phyloP scores from a whole-genome alignment of 2,329 filamentous ascomycete genomes.

The Trichoderma simmonsii region DNA sequence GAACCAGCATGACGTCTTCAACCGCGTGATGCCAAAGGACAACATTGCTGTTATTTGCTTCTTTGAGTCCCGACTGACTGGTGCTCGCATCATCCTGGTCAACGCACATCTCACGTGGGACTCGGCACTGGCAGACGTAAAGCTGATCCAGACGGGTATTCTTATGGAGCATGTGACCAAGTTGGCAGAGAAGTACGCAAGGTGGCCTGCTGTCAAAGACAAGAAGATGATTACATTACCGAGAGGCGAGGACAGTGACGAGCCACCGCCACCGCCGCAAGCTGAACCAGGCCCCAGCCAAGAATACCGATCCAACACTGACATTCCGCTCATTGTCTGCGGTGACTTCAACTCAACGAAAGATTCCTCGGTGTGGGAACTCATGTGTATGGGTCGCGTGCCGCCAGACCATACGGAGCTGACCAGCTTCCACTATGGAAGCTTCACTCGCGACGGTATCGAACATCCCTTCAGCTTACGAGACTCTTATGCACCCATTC shows the following conservation, averaged over 20 bases:
- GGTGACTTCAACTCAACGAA: constrained; percentile 93
- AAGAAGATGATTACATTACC: constrained; percentile 60
- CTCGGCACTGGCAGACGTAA: constrained; percentile 84
- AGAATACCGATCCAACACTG: constrained; percentile 79
- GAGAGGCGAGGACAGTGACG: constrained; percentile 40
- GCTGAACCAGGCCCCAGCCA: constrained; percentile 74
- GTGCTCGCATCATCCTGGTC: constrained; percentile 86
- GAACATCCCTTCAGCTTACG: constrained; percentile 92
- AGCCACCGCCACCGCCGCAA: constrained; percentile 47
- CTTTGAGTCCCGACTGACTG: constrained; percentile 86
- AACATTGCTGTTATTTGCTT: constrained; percentile 92
- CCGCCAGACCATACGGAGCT: constrained; percentile 78
- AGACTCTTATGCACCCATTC: constrained; percentile 80
- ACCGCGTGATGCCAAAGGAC: constrained; percentile 96
- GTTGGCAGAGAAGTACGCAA: constrained; percentile 79
- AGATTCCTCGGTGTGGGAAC: constrained; percentile 85
- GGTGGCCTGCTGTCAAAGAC: constrained; percentile 76
- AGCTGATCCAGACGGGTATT: constrained; percentile 92
- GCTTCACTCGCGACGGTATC: constrained; percentile 88
- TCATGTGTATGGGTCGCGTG: constrained; percentile 78
- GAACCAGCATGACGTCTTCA: constrained; percentile 95
- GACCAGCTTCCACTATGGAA: constrained; percentile 79
- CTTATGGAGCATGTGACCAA: constrained; percentile 89
- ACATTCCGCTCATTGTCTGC: constrained; percentile 87
- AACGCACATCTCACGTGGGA: constrained; percentile 98